Conservation (phyloP, 1,284 basidiomycete species). For the Stygiomarasmius scandens region DNA sequence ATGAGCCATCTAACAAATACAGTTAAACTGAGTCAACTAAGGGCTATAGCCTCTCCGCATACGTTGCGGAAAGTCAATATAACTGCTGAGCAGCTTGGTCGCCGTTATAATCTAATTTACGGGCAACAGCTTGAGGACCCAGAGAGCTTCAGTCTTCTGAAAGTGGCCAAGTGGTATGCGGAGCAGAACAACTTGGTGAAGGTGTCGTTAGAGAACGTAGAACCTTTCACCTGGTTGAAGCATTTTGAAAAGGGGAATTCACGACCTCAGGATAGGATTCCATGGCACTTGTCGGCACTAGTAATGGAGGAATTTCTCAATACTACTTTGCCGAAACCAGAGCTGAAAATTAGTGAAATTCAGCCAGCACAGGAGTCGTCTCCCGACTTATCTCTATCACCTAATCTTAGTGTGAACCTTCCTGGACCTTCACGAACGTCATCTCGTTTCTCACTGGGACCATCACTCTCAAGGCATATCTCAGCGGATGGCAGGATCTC, state of each 20-base stretch:
- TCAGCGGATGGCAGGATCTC: constrained; percentile 52
- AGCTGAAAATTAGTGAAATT: constrained; percentile 39
- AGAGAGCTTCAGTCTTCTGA: constrained; percentile 45
- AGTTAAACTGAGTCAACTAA: constrained; percentile 65
- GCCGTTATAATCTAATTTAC: constrained; percentile 62
- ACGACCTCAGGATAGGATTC: constrained; percentile 37
- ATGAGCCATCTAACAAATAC: background rate
- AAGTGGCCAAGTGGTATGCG: constrained; percentile 61
- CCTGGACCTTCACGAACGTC: constrained; percentile 25
- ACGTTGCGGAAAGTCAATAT: constrained; percentile 68
- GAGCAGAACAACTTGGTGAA: constrained; percentile 47
- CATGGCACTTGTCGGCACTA: constrained; percentile 68
- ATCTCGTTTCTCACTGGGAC: constrained; percentile 41
- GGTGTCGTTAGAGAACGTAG: constrained; percentile 55
- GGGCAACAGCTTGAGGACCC: constrained; percentile 35
- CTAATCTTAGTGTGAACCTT: constrained; percentile 23
- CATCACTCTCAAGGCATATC: constrained; percentile 42
- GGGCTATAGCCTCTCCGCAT: constrained; percentile 47
- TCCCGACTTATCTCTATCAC: constrained; percentile 32
- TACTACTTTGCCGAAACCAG: constrained; percentile 14
- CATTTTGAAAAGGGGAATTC: constrained; percentile 53
- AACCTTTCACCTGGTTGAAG: constrained; percentile 73
- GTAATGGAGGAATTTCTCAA: constrained; percentile 66
- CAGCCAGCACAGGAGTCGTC: constrained; percentile 31
- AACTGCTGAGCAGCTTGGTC: constrained; percentile 62